Evolutionary conservation across 495 filamentous ascomycete species (phyloP).

Genomic region (Opeltia flavorubescens): DNA sequence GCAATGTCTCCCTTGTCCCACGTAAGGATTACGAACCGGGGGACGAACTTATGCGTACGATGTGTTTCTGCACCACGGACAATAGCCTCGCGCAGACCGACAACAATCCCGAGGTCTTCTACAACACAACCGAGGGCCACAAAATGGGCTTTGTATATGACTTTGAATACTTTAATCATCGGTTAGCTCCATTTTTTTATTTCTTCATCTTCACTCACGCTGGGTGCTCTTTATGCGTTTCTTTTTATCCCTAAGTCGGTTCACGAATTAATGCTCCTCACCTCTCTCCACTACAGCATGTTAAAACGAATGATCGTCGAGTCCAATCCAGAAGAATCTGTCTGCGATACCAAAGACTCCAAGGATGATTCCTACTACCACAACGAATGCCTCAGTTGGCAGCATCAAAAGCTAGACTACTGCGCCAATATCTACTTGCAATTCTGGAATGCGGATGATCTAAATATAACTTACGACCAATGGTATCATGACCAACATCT

Average conservation of each 20-base stretch:
- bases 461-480: no score
- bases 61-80: not conserved
- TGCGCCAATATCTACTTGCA: not conserved
- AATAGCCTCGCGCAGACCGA: not conserved
- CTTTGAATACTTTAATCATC: not conserved
- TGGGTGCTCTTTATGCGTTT: no score
- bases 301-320: no score
- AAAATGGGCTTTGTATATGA: not conserved
- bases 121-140: not conserved
- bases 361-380: not conserved
- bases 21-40: not conserved
- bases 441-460: no score
- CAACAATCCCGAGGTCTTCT: not conserved
- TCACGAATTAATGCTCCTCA: not conserved
- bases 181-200: not conserved
- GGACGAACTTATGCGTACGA: not conserved
- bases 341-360: not conserved
- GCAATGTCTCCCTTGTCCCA: not conserved
- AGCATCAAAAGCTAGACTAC: not conserved
- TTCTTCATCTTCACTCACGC: not conserved
- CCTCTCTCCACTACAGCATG: not conserved
- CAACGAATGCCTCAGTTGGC: not conserved
- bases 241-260: no score
- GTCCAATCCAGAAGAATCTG: not conserved
- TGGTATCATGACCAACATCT: no score